Conservation (phyloP, 495 filamentous ascomycete species). For the Chaetomidium leptoderma region DNA sequence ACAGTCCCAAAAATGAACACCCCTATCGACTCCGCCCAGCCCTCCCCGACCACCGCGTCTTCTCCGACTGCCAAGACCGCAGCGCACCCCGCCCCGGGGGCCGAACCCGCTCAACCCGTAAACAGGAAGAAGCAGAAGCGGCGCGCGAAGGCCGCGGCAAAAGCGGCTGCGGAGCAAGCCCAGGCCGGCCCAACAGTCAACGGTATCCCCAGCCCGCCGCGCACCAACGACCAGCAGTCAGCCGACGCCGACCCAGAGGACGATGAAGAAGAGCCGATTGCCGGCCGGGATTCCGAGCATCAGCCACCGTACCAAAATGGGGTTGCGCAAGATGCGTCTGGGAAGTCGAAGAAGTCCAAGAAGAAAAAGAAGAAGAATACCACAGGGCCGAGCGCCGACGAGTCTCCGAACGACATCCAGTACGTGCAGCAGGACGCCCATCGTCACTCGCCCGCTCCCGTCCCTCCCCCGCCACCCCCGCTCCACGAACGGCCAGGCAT, state of each 20-base stretch:
- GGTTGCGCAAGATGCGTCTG: constrained; percentile 10
- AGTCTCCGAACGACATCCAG: constrained; percentile 15
- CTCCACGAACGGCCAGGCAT: constrained; percentile 42
- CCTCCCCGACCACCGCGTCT: constrained; percentile 42
- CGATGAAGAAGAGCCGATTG: constrained; percentile 25
- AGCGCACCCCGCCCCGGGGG: constrained; percentile 27
- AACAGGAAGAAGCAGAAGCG: constrained; percentile 94
- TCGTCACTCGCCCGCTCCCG: constrained; percentile 6
- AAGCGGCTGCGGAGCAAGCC: constrained; percentile 49
- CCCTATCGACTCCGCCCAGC: constrained; percentile 48
- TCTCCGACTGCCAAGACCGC: constrained; percentile 29
- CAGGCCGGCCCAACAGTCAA: constrained; percentile 33
- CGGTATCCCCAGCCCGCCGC: constrained; percentile 37
- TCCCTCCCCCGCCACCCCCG: constrained; percentile 17
- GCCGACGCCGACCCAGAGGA: constrained; percentile 30
- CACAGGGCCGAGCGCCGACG: constrained; percentile 15
- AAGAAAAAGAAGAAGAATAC: constrained; percentile 55
- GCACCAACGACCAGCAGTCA: constrained; percentile 29
- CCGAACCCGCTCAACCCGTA: constrained; percentile 47
- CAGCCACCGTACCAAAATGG: constrained; percentile 18
- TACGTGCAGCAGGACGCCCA: constrained; percentile 15
- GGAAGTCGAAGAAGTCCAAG: constrained; percentile 56
- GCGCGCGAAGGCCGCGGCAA: constrained; percentile 70
- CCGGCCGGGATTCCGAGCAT: not conserved
- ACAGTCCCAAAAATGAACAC: constrained; percentile 57